Evolutionary conservation across 768 basidiomycete genomes (phyloP).

Genomic region (Pleurotus platypus): DNA sequence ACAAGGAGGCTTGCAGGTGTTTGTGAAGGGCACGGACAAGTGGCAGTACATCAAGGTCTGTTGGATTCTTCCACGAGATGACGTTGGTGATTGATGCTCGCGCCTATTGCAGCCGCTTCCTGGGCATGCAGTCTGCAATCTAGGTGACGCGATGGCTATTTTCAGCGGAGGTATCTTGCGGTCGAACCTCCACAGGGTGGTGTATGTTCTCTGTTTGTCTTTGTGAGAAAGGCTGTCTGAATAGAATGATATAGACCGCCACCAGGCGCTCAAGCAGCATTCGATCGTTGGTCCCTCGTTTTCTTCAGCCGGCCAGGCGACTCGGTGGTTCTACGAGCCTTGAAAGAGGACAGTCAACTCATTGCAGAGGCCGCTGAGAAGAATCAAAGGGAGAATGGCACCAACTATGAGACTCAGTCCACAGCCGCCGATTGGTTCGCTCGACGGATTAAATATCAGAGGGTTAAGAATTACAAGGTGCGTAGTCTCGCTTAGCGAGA

Average conservation of each 20-base stretch:
- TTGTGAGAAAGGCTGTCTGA: not conserved
- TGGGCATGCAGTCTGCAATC: slow-evolving; percentile 55
- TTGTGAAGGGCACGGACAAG: slow-evolving; percentile 52
- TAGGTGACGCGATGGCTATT: slow-evolving; percentile 59
- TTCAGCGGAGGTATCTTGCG: slow-evolving; percentile 63
- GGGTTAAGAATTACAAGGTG: slow-evolving; percentile 40
- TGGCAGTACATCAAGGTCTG: slow-evolving; percentile 71
- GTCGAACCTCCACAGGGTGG: slow-evolving; percentile 62
- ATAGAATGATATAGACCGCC: slow-evolving; percentile 39
- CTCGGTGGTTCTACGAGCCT: slow-evolving; percentile 43
- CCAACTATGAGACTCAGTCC: slow-evolving; percentile 28
- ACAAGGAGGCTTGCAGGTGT: slow-evolving; percentile 67
- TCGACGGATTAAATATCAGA: slow-evolving; percentile 39
- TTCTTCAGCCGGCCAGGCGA: slow-evolving; percentile 67
- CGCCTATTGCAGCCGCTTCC: slow-evolving; percentile 49
- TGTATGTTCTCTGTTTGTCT: slow-evolving; percentile 30
- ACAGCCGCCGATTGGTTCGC: slow-evolving; percentile 43
- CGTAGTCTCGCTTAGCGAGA: slow-evolving; percentile 1
- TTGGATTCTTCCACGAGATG: slow-evolving; percentile 4
- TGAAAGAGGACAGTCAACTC: slow-evolving; percentile 45
- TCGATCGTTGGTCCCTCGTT: slow-evolving; percentile 63
- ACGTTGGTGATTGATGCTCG: slow-evolving; percentile 8
- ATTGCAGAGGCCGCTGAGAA: slow-evolving; percentile 41
- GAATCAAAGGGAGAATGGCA: slow-evolving; percentile 22
- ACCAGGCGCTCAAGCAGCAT: slow-evolving; percentile 48